Evolutionary conservation across 805 yeast species (phyloP), one percentile per base, ranked within the genome.

Genomic region (Saccharomyces jurei): DNA sequence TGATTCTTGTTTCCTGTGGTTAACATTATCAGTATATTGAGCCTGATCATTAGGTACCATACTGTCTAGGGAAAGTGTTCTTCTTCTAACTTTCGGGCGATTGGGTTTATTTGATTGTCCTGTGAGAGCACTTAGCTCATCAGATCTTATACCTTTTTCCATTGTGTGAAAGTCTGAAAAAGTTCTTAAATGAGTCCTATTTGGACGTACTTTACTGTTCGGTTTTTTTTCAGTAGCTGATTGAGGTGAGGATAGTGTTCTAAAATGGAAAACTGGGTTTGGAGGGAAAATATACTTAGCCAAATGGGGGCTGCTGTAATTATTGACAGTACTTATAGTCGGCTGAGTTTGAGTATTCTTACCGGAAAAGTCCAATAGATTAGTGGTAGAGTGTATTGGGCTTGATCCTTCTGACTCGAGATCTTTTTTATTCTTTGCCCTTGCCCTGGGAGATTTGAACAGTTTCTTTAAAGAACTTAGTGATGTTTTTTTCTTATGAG

Each of bases 401-500:
- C 44, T 36, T 17, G 44, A 36, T 17, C 25, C 44, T 17, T 36
- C 44, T 1, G 44, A 36, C 11, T 36, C 44, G 17, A 36, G 22
- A 11, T 36, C 44, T 36, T 36, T 36, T 17, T 36, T 36, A 11
- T 36, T 36, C 22, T 36, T 46, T 47, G 51, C 51, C 5, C 49
- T 46, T 2, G 64, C 44, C 49, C 63, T 68, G 8, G 71, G 70
- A 2, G 70, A 64, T 53, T 59, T 65, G 56, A 70, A 70, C 22
- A 70, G 50, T 46, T 60, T 67, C 50, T 63, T 70, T 26, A 70
- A 52, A 2, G 70, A 67, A 28, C 61, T 63, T 26, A 71, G 61
- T 1, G 68, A 60, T 3, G 64, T 55, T 54, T 68, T 67, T 50
- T 66, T 64, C 50, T 62, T 63, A 52, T 68, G 71, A 27, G 63